Conservation (phyloP, 2,329 filamentous ascomycete species). For the Fusarium lateritium region DNA sequence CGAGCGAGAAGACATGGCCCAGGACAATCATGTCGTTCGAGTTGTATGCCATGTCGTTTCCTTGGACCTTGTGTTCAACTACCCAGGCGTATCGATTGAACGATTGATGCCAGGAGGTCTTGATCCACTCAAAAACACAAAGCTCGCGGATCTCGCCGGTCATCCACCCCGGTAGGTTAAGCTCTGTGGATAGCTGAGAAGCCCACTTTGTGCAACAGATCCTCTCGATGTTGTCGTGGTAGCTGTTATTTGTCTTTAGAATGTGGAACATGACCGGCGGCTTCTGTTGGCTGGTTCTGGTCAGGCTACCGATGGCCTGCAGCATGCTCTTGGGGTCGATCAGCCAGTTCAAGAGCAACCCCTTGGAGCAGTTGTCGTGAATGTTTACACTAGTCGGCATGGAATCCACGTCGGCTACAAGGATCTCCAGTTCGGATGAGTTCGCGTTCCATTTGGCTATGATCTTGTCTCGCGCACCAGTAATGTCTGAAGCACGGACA, state of each 20-base stretch:
- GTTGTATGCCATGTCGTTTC: rapidly evolving
- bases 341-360: not conserved
- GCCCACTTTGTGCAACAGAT: not conserved
- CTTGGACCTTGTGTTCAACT: rapidly evolving
- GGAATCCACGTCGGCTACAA: not conserved
- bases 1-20: not conserved
- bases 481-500: not conserved
- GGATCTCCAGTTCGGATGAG: not conserved
- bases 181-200: not conserved
- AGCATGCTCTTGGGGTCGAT: not conserved
- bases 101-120: not conserved
- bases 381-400: not conserved
- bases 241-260: not conserved
- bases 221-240: not conserved
- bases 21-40: not conserved
- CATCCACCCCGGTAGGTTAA: not conserved
- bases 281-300: not conserved
- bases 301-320: not conserved
- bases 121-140: not conserved
- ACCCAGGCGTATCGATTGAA: conserved; percentile 2
- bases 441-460: not conserved
- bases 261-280: not conserved
- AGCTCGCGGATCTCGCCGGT: not conserved
- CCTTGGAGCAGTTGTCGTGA: not conserved
- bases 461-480: not conserved